Evolutionary conservation across 2,329 filamentous ascomycete species (phyloP).

Genomic region (Apiospora koreana): DNA sequence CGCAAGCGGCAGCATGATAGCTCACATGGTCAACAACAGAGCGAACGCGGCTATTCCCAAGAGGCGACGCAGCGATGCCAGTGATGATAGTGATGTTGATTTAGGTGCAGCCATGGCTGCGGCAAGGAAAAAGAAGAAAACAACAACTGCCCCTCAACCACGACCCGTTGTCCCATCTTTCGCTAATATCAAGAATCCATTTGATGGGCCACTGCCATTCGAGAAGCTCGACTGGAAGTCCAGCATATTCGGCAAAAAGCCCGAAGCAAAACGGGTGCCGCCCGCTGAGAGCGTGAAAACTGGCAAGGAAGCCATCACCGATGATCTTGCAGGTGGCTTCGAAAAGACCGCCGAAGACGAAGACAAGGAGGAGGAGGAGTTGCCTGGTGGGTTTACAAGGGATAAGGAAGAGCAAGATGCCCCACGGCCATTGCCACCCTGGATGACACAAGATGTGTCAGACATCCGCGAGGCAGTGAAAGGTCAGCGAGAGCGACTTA

Average conservation of each 20-base stretch:
- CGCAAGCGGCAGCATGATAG: slow-evolving; percentile 62
- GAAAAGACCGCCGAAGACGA: slow-evolving; percentile 28
- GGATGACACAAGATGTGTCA: slow-evolving; percentile 62
- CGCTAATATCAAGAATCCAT: slow-evolving; percentile 61
- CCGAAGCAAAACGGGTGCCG: slow-evolving; percentile 15
- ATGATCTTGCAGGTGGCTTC: slow-evolving; percentile 42
- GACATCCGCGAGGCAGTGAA: slow-evolving; percentile 67
- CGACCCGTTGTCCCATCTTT: slow-evolving; percentile 31
- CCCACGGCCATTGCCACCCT: slow-evolving; percentile 70
- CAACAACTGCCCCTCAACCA: slow-evolving; percentile 22
- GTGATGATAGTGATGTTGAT: slow-evolving; percentile 79
- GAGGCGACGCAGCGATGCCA: slow-evolving; percentile 48
- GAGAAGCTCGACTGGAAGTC: slow-evolving; percentile 77
- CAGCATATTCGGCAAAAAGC: slow-evolving; percentile 53
- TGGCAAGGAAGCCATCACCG: slow-evolving; percentile 18
- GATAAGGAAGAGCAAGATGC: slow-evolving; percentile 33
- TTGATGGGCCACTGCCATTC: slow-evolving; percentile 85
- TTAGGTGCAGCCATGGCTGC: slow-evolving; percentile 74
- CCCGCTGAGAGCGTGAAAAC: not conserved
- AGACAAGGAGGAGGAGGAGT: slow-evolving; percentile 46
- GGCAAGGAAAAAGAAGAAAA: slow-evolving; percentile 62
- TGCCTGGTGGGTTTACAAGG: slow-evolving; percentile 67
- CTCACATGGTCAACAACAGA: slow-evolving; percentile 73
- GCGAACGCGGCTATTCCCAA: slow-evolving; percentile 62
- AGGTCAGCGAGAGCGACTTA: slow-evolving; percentile 57